Base-by-base conservation (phyloP, 352 stramenopile genomes). In the Pythium vanterpoolii region DNA sequence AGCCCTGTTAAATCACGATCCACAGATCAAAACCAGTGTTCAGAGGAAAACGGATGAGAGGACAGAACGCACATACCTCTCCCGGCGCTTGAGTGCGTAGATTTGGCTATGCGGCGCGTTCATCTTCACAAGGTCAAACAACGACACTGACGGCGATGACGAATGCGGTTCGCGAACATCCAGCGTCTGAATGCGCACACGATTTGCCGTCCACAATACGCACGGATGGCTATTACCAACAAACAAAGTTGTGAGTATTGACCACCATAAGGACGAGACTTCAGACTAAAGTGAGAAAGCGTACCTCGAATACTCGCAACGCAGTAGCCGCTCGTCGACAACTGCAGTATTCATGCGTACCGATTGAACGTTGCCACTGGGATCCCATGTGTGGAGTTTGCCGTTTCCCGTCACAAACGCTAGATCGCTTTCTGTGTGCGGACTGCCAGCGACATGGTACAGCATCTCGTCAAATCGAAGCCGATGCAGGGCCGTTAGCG, bases 241-340 rank as follows among this genome's bases (percentile, higher is more conserved):
- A 21, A 42, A 19, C 11, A 42, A 18, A 16, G 34, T 42, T n/a
- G n/a, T n/a, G n/a, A n/a, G n/a, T n/a, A n/a, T n/a, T n/a, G n/a
- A n/a, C n/a, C n/a, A n/a, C n/a, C n/a, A n/a, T n/a, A n/a, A n/a
- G n/a, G n/a, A n/a, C n/a, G n/a, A n/a, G n/a, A n/a, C n/a, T n/a
- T n/a, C n/a, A n/a, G n/a, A n/a, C n/a, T n/a, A n/a, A n/a, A n/a
- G n/a, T n/a, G n/a, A n/a, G n/a, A n/a, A 4, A 40, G 30, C 61
- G 10, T 66, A 93, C 83, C 80, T 90, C 10, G 79, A 77, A 51
- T 91, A 93, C 58, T 90, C 83, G 47, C 81, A 89, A 16, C 71
- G 83, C 18, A 74, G 13, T n/a, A 87, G 64, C 1, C 68, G 77
- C 46, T 87, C 69, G 2, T 70, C 58, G 2, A 56, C 54, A 30